Base-by-base conservation (phyloP, 2,329 filamentous ascomycete genomes). In the Neonectria sp. region DNA sequence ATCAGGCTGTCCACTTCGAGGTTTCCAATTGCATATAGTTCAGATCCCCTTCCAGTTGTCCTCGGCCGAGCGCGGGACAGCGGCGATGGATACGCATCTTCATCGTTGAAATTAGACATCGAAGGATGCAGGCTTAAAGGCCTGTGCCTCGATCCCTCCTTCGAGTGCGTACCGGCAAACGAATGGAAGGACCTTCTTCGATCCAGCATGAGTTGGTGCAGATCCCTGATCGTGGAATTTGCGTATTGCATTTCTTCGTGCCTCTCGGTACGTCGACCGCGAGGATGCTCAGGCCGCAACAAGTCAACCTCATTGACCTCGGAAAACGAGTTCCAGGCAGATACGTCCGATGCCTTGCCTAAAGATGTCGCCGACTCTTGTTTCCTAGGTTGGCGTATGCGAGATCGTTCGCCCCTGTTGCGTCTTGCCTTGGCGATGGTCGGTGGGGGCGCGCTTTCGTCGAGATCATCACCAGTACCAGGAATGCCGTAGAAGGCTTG, bases 401-500 rank as follows among this genome's bases (percentile, higher is more conserved):
- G 55, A 55, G 52, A 5, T 25, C 12, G 63, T 65, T 5, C 52
- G 67, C 1, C 67, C 52, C 17, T 55, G 13, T 13, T 43, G 51
- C 64, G 27, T 33, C 71, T 63, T 6, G 67, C 61, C 46, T 69
- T 69, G 3, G 73, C 61, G 24, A 75, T 60, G 13, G 63, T 56
- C 24, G 74, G 73, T 12, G 65, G 60, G 6, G 71, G 73, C 3
- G 72, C 71, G 31, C 52, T 57, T 31, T 73, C 67, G 9, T 68
- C 68, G n/a, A 53, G 21, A 52, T 49, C 35, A 51, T 29, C 27
- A 13, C 12, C 25, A 21, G 8, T 29, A 43, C 35, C 65, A 2
- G 73, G 66, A 7, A 65, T 65, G 9, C 79, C 73, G 67, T 84
- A 82, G 33, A 81, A 83, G 2, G 79, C 78, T 29, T 78, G 77